Evolutionary conservation across 176 grass and related monocot species (phyloP), one percentile per base, ranked within the genome.

Genomic region (Avena eriantha): DNA sequence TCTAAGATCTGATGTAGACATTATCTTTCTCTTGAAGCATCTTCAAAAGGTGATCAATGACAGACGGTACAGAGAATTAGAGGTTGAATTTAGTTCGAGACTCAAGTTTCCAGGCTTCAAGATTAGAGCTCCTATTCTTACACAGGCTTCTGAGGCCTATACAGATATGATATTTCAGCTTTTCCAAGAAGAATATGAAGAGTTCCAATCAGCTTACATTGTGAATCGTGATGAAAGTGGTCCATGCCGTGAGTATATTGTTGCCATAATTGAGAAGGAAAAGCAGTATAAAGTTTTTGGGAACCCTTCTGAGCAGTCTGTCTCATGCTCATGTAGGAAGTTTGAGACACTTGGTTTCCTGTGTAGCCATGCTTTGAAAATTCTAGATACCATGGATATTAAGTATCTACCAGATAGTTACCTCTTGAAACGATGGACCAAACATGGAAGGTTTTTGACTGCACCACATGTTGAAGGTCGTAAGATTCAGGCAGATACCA

Each of bases 291-390:
- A 85, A 81, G 91, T 95, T 56, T 79, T 29, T 90, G 93, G 88
- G 51, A 89, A 90, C 60, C 35, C 86, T 81, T 83, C 17, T 4
- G 93, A 95, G 55, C 90, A 89, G 65, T 82, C 45, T 18, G 88
- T 95, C 39, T 54, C 63, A 50, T 93, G 91, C 72, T 91, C 82
- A 21, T 95, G 88, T 63, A 85, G 80, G 61, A 95, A 91, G 51
- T 95, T 95, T 68, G 88, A 95, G 83, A 89, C 71, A 18, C 69
- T 92, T 75, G 93, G 90, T 64, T 92, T 86, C 55, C 5, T 89
- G 61, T 93, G 86, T 65, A 89, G 90, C 35, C 93, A 95, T 89
- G 83, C 93, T 24, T 64, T 95, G 55, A 95, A 95, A 88, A 78
- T 89, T 68, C 36, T 92, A 19, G 93, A 95, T 56, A 82, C 92